Conservation (phyloP, 1,284 basidiomycete genomes). For the Leccinum subrobustum region DNA sequence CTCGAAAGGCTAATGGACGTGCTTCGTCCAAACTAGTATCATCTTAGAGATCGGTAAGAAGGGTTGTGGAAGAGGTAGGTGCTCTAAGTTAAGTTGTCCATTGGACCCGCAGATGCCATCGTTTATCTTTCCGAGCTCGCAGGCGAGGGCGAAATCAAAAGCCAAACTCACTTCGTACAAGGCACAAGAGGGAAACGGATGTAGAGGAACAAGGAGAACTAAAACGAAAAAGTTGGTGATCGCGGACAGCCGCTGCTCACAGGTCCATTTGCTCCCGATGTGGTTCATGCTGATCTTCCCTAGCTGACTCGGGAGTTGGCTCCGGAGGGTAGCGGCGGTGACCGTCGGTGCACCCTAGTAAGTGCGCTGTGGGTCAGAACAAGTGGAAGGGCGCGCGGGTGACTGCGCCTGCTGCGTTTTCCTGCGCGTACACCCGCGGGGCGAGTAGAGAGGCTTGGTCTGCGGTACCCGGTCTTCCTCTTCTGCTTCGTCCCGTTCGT, state of each 20-base stretch:
- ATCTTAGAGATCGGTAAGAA: too few species aligned
- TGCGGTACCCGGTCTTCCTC: background rate
- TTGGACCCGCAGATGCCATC: too few species aligned
- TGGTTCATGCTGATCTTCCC: background rate
- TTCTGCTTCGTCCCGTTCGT: background rate
- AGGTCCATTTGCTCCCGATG: background rate
- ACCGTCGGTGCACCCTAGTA: background rate
- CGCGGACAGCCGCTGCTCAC: background rate
- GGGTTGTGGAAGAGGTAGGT: too few species aligned
- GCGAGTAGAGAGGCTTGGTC: background rate
- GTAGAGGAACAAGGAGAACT: background rate
- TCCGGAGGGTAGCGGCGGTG: too few species aligned
- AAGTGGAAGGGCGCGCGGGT: background rate
- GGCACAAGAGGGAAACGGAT: too few species aligned
- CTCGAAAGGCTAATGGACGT: too few species aligned
- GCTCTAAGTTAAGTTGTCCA: too few species aligned
- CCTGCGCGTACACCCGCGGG: background rate
- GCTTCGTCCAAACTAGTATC: too few species aligned
- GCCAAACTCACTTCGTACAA: too few species aligned
- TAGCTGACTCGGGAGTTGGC: background rate
- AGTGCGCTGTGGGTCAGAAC: background rate
- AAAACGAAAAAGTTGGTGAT: background rate
- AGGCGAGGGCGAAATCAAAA: too few species aligned
- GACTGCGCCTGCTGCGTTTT: background rate
- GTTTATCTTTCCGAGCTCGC: too few species aligned